Evolutionary conservation across 2,329 filamentous ascomycete genomes (phyloP).

Genomic region (Karstenula rhodostoma): DNA sequence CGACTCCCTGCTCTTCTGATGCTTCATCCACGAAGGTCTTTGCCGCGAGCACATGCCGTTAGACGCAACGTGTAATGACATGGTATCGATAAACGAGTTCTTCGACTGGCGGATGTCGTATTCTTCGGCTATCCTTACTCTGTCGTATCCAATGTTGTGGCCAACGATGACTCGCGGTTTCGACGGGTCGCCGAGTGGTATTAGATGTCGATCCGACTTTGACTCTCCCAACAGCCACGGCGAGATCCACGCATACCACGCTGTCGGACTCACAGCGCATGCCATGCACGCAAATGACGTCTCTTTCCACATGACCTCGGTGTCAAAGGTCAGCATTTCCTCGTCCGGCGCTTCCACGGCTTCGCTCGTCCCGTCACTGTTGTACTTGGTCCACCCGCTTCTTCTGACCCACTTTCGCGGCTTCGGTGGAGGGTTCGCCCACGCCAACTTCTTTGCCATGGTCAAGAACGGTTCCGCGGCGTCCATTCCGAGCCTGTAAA

Average conservation of each 20-base stretch:
- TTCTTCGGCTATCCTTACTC: constrained; percentile 87
- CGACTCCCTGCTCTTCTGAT: constrained; percentile 87
- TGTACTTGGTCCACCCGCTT: constrained; percentile 96
- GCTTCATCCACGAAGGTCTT: constrained; percentile 95
- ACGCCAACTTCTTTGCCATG: constrained; percentile 77
- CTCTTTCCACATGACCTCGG: constrained; percentile 95
- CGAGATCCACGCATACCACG: constrained; percentile 98
- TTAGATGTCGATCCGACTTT: constrained; percentile 77
- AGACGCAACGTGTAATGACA: constrained; percentile 96
- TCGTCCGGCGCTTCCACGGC: constrained; percentile 79
- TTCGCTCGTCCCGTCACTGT: constrained; percentile 75
- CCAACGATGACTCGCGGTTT: constrained; percentile 83
- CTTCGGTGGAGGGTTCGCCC: constrained; percentile 64
- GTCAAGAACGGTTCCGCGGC: constrained; percentile 84
- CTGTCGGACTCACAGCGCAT: constrained; percentile 84
- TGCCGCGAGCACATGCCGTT: constrained; percentile 99
- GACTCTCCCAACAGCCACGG: constrained; percentile 92
- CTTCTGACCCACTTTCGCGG: constrained; percentile 76
- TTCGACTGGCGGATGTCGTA: constrained; percentile 83
- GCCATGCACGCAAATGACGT: constrained; percentile 96
- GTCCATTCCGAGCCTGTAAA: constrained; percentile 85
- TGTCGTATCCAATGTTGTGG: constrained; percentile 95
- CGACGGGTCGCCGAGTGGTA: constrained; percentile 82
- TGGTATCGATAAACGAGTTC: constrained; percentile 92
- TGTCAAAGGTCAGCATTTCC: constrained; percentile 88